Evolutionary conservation across 2,329 filamentous ascomycete genomes (phyloP).

Genomic region (Nigrospora oryzae): DNA sequence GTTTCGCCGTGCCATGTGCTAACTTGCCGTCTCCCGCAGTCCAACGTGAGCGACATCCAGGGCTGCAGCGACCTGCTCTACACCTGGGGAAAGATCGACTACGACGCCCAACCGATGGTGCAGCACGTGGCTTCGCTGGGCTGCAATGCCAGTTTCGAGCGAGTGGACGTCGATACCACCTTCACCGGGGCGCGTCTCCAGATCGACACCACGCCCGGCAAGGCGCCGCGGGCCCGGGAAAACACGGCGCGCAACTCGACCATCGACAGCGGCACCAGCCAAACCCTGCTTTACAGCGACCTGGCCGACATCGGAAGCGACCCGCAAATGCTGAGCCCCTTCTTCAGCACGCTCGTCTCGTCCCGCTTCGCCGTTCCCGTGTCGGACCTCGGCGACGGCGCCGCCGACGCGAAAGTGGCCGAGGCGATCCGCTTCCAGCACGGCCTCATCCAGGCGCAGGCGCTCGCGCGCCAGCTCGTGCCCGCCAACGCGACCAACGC

Average conservation of each 20-base stretch:
- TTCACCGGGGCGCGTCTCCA: slow-evolving; percentile 10
- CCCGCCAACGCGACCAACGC: neutral
- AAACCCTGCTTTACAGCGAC: slow-evolving; percentile 17
- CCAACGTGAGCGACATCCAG: neutral
- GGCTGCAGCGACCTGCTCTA: slow-evolving; percentile 1
- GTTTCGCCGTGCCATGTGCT: neutral
- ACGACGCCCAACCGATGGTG: slow-evolving; percentile 11
- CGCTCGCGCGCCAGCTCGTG: slow-evolving; percentile 7
- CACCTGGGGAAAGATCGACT: slow-evolving; percentile 6
- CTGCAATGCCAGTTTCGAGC: slow-evolving; percentile 29
- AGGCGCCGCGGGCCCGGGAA: slow-evolving; percentile 19
- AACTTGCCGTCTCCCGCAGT: neutral
- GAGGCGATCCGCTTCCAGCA: slow-evolving; percentile 26
- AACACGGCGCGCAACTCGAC: slow-evolving; percentile 8
- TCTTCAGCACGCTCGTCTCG: slow-evolving; percentile 24
- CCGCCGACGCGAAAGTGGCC: slow-evolving; percentile 5
- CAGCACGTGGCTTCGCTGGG: slow-evolving; percentile 22
- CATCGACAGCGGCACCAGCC: slow-evolving; percentile 11
- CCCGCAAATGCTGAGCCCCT: slow-evolving; percentile 20
- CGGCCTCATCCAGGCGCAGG: slow-evolving; percentile 25
- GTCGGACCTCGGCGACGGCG: slow-evolving; percentile 11
- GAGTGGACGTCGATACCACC: slow-evolving; percentile 9
- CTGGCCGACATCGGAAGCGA: slow-evolving; percentile 16
- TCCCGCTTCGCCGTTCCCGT: slow-evolving; percentile 23
- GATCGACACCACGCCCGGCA: slow-evolving; percentile 14